Conservation (phyloP, 441 rosid species). For the Aleurites moluccanus region DNA sequence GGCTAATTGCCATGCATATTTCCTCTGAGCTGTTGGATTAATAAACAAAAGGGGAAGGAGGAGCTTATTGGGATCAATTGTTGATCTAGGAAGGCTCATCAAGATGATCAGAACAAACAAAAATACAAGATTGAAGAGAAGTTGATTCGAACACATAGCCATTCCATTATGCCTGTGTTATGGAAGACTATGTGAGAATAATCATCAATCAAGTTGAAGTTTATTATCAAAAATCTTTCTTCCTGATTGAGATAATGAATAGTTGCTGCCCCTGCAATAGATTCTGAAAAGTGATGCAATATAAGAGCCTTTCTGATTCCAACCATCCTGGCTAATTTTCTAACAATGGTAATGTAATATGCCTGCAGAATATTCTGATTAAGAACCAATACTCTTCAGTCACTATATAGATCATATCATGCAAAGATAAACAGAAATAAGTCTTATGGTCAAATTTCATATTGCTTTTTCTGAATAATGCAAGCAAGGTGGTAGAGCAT, state of each 20-base stretch:
- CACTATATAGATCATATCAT: not conserved
- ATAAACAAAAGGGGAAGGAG: not conserved
- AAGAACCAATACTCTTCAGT: not conserved
- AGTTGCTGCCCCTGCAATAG: constrained; percentile 51
- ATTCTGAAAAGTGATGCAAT: constrained; percentile 68
- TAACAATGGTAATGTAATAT: constrained; percentile 57
- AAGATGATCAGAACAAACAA: constrained; percentile 56
- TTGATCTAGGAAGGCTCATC: constrained; percentile 57
- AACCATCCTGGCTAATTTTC: constrained; percentile 76
- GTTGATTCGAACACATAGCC: constrained; percentile 61
- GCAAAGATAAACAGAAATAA: not conserved
- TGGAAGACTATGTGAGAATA: constrained; percentile 58
- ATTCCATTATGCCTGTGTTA: constrained; percentile 65
- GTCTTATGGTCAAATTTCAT: not conserved
- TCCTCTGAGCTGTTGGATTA: not conserved
- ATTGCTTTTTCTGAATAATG: constrained; percentile 6
- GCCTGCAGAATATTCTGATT: not conserved
- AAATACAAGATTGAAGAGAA: constrained; percentile 61
- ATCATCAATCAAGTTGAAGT: constrained; percentile 43
- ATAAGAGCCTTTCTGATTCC: constrained; percentile 64
- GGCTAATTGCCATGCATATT: not conserved
- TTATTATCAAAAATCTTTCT: constrained; percentile 46
- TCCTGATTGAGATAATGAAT: constrained; percentile 60
- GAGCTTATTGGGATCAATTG: constrained; percentile 57
- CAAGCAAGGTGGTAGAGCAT: constrained; percentile 55